Conservation (phyloP, 192 early-diverging fungal species). For the Backusella liffmaniae region DNA sequence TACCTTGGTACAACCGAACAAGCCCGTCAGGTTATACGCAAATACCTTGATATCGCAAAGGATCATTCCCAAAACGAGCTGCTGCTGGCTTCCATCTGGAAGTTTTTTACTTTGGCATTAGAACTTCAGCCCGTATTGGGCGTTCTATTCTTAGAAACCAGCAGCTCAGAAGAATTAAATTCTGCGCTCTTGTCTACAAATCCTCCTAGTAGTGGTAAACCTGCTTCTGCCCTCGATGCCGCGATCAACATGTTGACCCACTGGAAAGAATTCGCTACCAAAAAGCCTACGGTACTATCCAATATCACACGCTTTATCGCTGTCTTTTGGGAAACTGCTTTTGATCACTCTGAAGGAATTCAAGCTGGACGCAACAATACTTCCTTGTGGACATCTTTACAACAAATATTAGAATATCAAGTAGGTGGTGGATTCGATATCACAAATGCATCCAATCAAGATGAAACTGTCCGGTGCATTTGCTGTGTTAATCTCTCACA, state of each 20-base stretch:
- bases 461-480: slow-evolving; percentile 5
- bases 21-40: slow-evolving; percentile 33
- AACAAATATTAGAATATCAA: slow-evolving; percentile 30
- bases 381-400: slow-evolving; percentile 43
- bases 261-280: slow-evolving; percentile 27
- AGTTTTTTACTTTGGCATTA: slow-evolving; percentile 44
- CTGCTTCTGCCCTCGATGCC: slow-evolving; percentile 39
- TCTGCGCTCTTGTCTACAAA: neutral
- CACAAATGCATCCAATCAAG: neutral
- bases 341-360: slow-evolving; percentile 38
- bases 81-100: slow-evolving; percentile 41
- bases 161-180: neutral
- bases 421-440: neutral
- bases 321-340: slow-evolving; percentile 46
- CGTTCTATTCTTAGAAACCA: slow-evolving; percentile 30
- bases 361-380: slow-evolving; percentile 38
- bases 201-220: neutral
- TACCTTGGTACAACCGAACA: slow-evolving; percentile 46
- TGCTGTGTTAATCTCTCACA: slow-evolving; percentile 25
- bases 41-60: slow-evolving; percentile 21
- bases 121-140: slow-evolving; percentile 45
- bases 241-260: slow-evolving; percentile 39
- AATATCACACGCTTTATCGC: slow-evolving; percentile 46
- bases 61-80: slow-evolving; percentile 18
- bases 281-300: slow-evolving; percentile 41